Conservation (phyloP, 1,284 basidiomycete species). For the Pterula multifida region DNA sequence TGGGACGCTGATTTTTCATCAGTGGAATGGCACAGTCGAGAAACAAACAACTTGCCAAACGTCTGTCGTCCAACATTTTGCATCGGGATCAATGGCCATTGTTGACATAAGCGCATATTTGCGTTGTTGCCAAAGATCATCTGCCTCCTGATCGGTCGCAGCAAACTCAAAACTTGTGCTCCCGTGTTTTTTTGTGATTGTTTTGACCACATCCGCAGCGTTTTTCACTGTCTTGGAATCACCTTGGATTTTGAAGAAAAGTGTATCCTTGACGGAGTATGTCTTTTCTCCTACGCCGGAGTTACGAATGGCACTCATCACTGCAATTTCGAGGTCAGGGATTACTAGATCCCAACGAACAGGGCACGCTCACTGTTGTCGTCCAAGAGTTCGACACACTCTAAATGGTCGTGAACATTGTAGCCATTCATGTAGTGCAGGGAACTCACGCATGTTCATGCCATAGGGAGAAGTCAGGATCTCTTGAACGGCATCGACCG, state of each 20-base stretch:
- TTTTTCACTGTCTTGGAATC: slow-evolving; percentile 50
- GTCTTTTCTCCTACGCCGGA: slow-evolving; percentile 42
- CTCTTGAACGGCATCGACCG: slow-evolving; percentile 68
- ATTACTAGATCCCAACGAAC: not conserved
- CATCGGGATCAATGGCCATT: slow-evolving; percentile 50
- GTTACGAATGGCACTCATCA: slow-evolving; percentile 72
- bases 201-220: slow-evolving; percentile 46
- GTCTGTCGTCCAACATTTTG: slow-evolving; percentile 77
- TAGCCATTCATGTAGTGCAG: slow-evolving; percentile 6
- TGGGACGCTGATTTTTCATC: slow-evolving; percentile 51
- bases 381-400: slow-evolving; percentile 78
- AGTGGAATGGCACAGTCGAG: slow-evolving; percentile 7
- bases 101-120: slow-evolving; percentile 79
- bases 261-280: slow-evolving; percentile 65
- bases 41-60: slow-evolving; percentile 46
- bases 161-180: slow-evolving; percentile 69
- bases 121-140: slow-evolving; percentile 76
- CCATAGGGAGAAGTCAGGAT: slow-evolving; percentile 61
- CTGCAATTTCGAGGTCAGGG: slow-evolving; percentile 18
- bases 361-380: slow-evolving; percentile 36
- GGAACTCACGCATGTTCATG: slow-evolving; percentile 38
- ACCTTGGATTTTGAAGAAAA: slow-evolving; percentile 88
- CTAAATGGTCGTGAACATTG: slow-evolving; percentile 25
- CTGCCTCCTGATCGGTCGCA: slow-evolving; percentile 63
- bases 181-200: slow-evolving; percentile 56